Evolutionary conservation across 2,329 filamentous ascomycete species (phyloP), one percentile per base, ranked within the genome.

Genomic region (Sporothrix phasma): DNA sequence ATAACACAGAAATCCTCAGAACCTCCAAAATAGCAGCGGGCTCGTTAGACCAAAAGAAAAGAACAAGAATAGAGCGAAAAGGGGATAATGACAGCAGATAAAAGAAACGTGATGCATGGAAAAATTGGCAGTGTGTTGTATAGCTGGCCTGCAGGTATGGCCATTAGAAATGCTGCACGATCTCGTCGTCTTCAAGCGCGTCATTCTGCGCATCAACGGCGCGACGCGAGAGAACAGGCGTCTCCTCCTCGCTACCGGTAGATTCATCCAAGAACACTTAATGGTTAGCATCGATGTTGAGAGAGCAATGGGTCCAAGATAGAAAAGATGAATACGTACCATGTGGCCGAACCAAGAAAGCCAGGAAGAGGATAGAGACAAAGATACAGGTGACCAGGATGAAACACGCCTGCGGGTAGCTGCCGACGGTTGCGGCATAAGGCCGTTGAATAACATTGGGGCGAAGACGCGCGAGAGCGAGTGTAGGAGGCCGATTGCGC

Each of bases 401-500:
- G 73, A 97, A 97, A 0, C 96, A 87, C 0, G 90, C 86, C 74
- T 94, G 90, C 0, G 90, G 86, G 68, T 89, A 93, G 1, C 77
- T 85, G 22, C 82, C 85, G 1, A 97, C 90, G 0, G 94, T 97
- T 2, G 82, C 78, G 15, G 88, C 88, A 73, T 96, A 99, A 97
- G 84, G 5, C 89, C 83, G 71, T 94, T 96, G 75, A 97, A 96
- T 1, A 93, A 72, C 0, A 90, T 82, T 0, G 94, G 94, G 0
- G 88, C 87, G 13, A 96, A 73, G 2, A 97, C 85, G 66, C 92
- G 81, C 3, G 89, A 84, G 41, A 96, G 76, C 0, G 91, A 89
- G 75, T 97, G 93, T 65, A 97, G 76, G 66, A 97, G 79, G 0
- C 93, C 94, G 17, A 88, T 88, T 1, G 92, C 92, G 24, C 94